Evolutionary conservation across 2,329 filamentous ascomycete genomes (phyloP).

Genomic region (Thermoascus crustaceus): DNA sequence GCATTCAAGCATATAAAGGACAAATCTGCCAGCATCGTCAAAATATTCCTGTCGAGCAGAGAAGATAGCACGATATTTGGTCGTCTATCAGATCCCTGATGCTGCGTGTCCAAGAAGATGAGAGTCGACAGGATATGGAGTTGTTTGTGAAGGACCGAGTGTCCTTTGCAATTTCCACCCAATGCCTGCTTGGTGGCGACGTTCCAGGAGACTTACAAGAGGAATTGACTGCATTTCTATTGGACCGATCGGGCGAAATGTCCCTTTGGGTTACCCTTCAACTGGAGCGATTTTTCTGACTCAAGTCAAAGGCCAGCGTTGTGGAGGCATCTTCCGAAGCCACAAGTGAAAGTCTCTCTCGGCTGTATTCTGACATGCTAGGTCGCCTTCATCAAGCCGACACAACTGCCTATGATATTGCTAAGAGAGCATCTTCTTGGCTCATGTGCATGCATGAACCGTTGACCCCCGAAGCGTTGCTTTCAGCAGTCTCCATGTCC

Average conservation of each 20-base stretch:
- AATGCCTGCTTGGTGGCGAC: not conserved
- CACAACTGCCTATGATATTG: not conserved
- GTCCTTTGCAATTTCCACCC: not conserved
- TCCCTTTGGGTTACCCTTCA: slow-evolving; percentile 1
- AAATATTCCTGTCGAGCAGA: slow-evolving; percentile 29
- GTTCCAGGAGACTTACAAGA: not conserved
- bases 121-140: slow-evolving; percentile 1
- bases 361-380: not conserved
- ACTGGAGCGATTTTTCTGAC: not conserved
- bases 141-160: not conserved
- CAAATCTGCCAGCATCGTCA: slow-evolving; percentile 19
- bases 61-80: slow-evolving; percentile 13
- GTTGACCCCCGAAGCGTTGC: too few relatives aligned
- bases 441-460: too few relatives aligned
- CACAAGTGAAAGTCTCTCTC: too few relatives aligned
- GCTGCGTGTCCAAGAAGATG: not conserved
- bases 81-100: not conserved
- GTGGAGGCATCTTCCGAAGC: not conserved
- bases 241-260: not conserved
- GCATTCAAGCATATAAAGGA: slow-evolving; percentile 18
- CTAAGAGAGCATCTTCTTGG: too few relatives aligned
- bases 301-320: not conserved
- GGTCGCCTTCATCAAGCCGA: not conserved
- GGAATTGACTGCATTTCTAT: not conserved
- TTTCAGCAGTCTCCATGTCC: too few relatives aligned